phyloP scores from a whole-genome alignment of 2,329 filamentous ascomycete species.

The Rachicladosporium sp. region DNA sequence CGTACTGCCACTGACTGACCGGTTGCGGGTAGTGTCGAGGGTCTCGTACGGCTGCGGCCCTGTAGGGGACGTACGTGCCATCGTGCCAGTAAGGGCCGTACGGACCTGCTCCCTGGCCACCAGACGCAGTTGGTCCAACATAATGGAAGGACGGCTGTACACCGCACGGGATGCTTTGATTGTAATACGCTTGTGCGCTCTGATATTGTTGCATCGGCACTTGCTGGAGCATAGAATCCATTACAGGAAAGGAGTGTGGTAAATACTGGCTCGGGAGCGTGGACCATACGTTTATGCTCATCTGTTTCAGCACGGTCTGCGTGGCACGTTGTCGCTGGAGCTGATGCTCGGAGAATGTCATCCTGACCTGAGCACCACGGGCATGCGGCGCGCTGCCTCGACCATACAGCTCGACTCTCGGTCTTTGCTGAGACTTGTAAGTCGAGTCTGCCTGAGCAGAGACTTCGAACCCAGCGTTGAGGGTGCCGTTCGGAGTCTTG shows the following conservation, averaged over 20 bases:
- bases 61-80: slow-evolving; percentile 49
- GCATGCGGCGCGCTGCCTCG: slow-evolving; percentile 6
- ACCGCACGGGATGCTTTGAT: slow-evolving; percentile 44
- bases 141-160: slow-evolving; percentile 48
- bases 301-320: slow-evolving; percentile 2
- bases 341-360: slow-evolving; percentile 20
- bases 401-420: slow-evolving; percentile 25
- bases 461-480: slow-evolving; percentile 63
- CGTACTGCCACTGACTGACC: too few species aligned
- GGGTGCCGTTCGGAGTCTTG: slow-evolving; percentile 88
- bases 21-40: slow-evolving; percentile 30
- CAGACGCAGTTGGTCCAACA: slow-evolving; percentile 46
- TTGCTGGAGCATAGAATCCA: slow-evolving; percentile 52
- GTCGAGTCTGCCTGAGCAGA: slow-evolving; percentile 44
- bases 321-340: slow-evolving; percentile 16
- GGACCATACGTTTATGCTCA: neutral
- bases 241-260: slow-evolving; percentile 28
- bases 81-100: slow-evolving; percentile 54
- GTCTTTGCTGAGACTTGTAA: slow-evolving; percentile 72
- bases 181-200: slow-evolving; percentile 20
- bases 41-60: slow-evolving; percentile 45
- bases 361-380: slow-evolving; percentile 14
- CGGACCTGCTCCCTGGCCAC: slow-evolving; percentile 41
- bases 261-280: slow-evolving; percentile 2
- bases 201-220: slow-evolving; percentile 32